phyloP scores from a whole-genome alignment of 768 basidiomycete species.

The Phaeolepiota aurea region DNA sequence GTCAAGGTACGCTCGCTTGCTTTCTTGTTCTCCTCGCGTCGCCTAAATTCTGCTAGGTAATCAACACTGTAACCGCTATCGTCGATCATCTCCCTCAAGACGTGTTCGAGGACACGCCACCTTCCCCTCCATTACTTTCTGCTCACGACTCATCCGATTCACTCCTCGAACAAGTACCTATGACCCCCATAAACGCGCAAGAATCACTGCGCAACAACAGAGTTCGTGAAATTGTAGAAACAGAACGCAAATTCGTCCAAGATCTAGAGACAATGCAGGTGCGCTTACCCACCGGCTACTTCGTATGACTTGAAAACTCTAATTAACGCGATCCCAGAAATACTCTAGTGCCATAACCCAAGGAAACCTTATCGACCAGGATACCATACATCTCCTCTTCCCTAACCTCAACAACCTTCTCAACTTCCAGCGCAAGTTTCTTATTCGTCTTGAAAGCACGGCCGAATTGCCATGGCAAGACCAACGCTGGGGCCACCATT shows the following conservation, averaged over 20 bases:
- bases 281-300: conserved; percentile 22
- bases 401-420: conserved; percentile 90
- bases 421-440: conserved; percentile 93
- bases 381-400: conserved; percentile 93
- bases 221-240: conserved; percentile 85
- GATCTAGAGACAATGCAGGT: conserved; percentile 97
- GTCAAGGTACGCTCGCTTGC: conserved; percentile 65
- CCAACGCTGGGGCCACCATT: conserved; percentile 83
- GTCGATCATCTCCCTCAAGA: conserved; percentile 68
- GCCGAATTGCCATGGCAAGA: conserved; percentile 77
- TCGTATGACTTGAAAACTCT: conserved; percentile 4
- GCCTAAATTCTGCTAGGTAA: conserved; percentile 45
- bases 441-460: conserved; percentile 82
- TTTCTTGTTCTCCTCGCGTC: conserved; percentile 3
- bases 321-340: conserved; percentile 46
- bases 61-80: conserved; percentile 81
- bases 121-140: conserved; percentile 46
- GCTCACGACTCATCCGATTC: conserved; percentile 58
- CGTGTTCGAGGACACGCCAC: conserved; percentile 55
- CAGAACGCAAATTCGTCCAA: conserved; percentile 93
- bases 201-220: conserved; percentile 70
- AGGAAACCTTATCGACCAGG: conserved; percentile 82
- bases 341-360: conserved; percentile 81
- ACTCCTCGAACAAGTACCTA: conserved; percentile 33
- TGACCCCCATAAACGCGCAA: conserved; percentile 43